Base-by-base conservation (phyloP, 1,284 basidiomycete species). In the Gastroboletus turbinatus region DNA sequence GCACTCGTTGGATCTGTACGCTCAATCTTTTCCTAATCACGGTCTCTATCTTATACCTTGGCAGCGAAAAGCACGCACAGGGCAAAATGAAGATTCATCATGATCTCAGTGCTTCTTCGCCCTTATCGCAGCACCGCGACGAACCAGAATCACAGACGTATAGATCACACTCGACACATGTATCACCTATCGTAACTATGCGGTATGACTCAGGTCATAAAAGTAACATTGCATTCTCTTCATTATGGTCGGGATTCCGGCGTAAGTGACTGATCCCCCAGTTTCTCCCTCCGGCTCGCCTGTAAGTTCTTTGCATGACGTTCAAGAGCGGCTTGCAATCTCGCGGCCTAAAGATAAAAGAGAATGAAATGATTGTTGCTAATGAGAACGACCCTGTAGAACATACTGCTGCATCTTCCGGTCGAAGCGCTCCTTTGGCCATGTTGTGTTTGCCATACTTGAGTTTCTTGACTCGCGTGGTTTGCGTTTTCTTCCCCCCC, bases 1-100 rank as follows among this genome's bases (percentile, higher is more conserved):
- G 90, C 92, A 59, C 82, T 88, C 57, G 75, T 78, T 65, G 93
- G 92, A 66, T 90, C 92, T 54, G 91, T 93, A 72, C 72, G 88
- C 81, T 54, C 44, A 50, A 53, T 61, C 32, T 5, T 38, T 19
- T 33, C 14, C n/a, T 44, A 25, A 36, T 19, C 25, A 11, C 25
- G 13, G 17, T 33, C 21, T 42, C 19, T 44, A 14, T 52, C 57
- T 56, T 44, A 57, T 50, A 52, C n/a, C 42, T 60, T 38, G 40
- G 60, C 61, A 91, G 88, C 78, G 82, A 72, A 83, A 81, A 75
- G 86, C 87, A 55, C 82, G 86, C 40, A 65, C 72, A 50, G 84
- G 82, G 69, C 76, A 80, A 68, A 86, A 82, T 62, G 75, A 76
- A 61, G 76, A 67, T 45, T 79, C 76, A 71, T 78, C 71, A 70